Conservation (phyloP, 2,329 filamentous ascomycete species). For the Fusarium nematophilum region DNA sequence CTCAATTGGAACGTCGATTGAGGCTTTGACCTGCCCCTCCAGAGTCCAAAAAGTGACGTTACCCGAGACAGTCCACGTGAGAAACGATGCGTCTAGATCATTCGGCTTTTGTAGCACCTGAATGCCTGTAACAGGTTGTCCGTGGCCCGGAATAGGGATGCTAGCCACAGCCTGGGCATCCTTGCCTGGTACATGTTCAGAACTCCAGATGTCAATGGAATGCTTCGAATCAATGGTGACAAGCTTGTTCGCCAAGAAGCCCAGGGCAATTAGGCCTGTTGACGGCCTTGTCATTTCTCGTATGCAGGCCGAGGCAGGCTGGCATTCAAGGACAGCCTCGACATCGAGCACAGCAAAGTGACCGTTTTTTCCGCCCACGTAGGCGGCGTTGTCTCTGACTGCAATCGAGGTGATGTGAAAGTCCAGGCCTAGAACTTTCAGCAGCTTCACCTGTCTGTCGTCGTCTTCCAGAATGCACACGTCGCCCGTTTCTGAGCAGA, state of each 20-base stretch:
- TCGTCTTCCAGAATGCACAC: slow-evolving; percentile 89
- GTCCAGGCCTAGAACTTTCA: slow-evolving; percentile 72
- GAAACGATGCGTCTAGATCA: slow-evolving; percentile 75
- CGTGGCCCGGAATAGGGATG: slow-evolving; percentile 71
- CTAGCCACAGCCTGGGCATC: slow-evolving; percentile 53
- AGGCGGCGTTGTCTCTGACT: slow-evolving; percentile 67
- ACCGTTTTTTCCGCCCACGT: slow-evolving; percentile 76
- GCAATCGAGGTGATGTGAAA: slow-evolving; percentile 77
- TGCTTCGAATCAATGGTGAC: slow-evolving; percentile 81
- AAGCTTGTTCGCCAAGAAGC: slow-evolving; percentile 73
- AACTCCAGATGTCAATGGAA: slow-evolving; percentile 76
- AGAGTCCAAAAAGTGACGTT: slow-evolving; percentile 85
- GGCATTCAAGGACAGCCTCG: slow-evolving; percentile 58
- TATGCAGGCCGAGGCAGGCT: slow-evolving; percentile 50
- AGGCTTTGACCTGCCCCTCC: slow-evolving; percentile 74
- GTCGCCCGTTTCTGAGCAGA: slow-evolving; percentile 89
- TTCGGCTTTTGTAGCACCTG: slow-evolving; percentile 72
- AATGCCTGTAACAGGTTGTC: slow-evolving; percentile 78
- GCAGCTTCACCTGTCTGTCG: slow-evolving; percentile 76
- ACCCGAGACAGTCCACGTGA: slow-evolving; percentile 89
- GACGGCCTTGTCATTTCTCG: slow-evolving; percentile 53
- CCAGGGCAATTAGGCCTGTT: slow-evolving; percentile 72
- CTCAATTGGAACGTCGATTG: slow-evolving; percentile 76
- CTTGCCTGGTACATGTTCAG: slow-evolving; percentile 57
- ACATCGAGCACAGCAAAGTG: slow-evolving; percentile 66